Evolutionary conservation across 1,284 basidiomycete species (phyloP), one percentile per base, ranked within the genome.

Genomic region (Fomitopsis pinicola): DNA sequence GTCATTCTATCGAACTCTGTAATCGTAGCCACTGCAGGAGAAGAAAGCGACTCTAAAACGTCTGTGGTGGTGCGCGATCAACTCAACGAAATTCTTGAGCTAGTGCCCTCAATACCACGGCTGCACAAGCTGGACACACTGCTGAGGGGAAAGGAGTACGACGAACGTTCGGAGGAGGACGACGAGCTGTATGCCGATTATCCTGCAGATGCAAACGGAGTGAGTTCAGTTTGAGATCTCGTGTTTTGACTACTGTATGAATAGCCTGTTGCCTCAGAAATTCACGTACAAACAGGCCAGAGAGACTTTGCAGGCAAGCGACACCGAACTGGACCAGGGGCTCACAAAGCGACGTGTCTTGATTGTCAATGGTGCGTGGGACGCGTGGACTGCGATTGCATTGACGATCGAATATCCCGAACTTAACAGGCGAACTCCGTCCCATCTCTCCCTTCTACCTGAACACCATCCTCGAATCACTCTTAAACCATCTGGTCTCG

Each of bases 1-100:
- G 87, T 97, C 8, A 81, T 84, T 3, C 78, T 96, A 53, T 97
- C 94, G 17, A 97, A 97, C 73, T 88, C 92, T 1, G 77, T 95
- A 40, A 79, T 94, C 14, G 82, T 97, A 52, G 80, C 90, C 58
- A 87, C 88, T 2, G 76, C 86, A 33, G 48, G 28, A 17, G 28
- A 26, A 14, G 26, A 12, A 6, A 6, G 10, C 6, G 26, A 14
- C 44, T 14, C 28, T 46, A 26, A 66, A 12, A 67, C 69, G n/a
- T 72, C 52, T 9, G 52, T 59, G 1, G 59, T 86, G 59, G 86
- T 94, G 59, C 82, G 85, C 57, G 89, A 91, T 63, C 84, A 87
- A 66, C 77, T 92, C 42, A 86, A 85, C 65, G 87, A 95, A 65
- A 79, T 96, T 38, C 74, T 96, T 48, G 94, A 97, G 72, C 77